Percentiles rank a stretch among this genome's conserved stretches.
These are phyloP conservation scores for Monosporascus sp. DNA, from an alignment of 2,329 filamentous ascomycete species.

Conservation along the genomic window DNA sequence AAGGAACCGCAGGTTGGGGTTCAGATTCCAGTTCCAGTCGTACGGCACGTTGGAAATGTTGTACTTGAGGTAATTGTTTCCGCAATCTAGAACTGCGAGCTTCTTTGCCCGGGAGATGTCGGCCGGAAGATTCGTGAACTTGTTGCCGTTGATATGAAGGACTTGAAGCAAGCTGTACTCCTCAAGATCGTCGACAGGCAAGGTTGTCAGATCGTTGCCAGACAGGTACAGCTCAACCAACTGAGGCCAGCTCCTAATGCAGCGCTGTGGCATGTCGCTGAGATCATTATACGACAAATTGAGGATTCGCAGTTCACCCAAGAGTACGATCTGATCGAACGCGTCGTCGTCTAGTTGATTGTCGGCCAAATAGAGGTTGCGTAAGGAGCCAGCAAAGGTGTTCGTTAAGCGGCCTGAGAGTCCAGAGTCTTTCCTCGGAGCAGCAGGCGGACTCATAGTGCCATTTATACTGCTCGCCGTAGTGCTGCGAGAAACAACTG, in stretches of 20 bases:
- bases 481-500: constrained; percentile 64
- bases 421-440: constrained; percentile 78
- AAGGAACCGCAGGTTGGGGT: constrained; percentile 87
- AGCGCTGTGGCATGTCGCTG: constrained; percentile 83
- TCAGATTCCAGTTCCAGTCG: constrained; percentile 99
- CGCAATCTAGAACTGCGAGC: constrained; percentile 86
- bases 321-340: constrained; percentile 80
- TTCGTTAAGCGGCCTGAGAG: constrained; percentile 72
- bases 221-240: constrained; percentile 90
- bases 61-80: constrained; percentile 93
- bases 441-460: constrained; percentile 47
- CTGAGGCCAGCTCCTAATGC: constrained; percentile 83
- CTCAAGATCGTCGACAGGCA: constrained; percentile 91
- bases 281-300: constrained; percentile 95
- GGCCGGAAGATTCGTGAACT: constrained; percentile 92
- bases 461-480: constrained; percentile 38
- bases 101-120: constrained; percentile 93
- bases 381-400: constrained; percentile 83
- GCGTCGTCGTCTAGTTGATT: constrained; percentile 93
- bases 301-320: constrained; percentile 78
- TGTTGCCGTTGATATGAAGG: constrained; percentile 94
- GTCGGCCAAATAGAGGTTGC: constrained; percentile 83
- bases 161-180: constrained; percentile 82
- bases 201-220: constrained; percentile 84
- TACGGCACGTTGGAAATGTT: constrained; percentile 99